Evolutionary conservation across 306 rosid genomes (phyloP).

Genomic region (Vigna hirtella): DNA sequence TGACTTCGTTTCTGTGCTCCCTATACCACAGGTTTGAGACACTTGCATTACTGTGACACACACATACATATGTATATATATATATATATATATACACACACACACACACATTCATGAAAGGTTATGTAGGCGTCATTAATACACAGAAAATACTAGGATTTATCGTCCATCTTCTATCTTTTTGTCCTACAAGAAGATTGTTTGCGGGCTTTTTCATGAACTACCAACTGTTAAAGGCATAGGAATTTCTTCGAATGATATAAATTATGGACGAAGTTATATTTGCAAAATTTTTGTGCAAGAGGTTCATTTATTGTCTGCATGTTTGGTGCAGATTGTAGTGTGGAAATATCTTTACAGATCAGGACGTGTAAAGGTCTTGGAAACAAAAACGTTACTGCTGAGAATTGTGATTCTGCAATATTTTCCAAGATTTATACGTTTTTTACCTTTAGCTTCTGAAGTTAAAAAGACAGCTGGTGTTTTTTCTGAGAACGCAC

Average conservation of each 20-base stretch:
- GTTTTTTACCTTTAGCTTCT: conserved; percentile 77
- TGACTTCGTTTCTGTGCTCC: conserved; percentile 77
- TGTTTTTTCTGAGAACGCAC: conserved; percentile 85
- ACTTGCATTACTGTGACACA: conserved; percentile 2
- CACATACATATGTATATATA: no score
- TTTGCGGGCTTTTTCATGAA: no score
- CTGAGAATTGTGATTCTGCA: conserved; percentile 69
- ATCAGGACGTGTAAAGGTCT: conserved; percentile 58
- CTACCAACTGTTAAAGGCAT: no score
- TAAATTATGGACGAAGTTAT: not conserved
- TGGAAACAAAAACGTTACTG: conserved; percentile 71
- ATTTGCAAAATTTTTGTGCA: not conserved
- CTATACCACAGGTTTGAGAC: conserved; percentile 84
- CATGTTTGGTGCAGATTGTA: conserved; percentile 59
- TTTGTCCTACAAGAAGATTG: no score
- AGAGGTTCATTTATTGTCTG: not conserved
- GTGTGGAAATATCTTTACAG: conserved; percentile 64
- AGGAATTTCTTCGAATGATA: not conserved
- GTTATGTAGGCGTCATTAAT: not conserved
- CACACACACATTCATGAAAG: not conserved
- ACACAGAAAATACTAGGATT: no score
- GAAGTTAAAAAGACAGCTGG: conserved; percentile 91
- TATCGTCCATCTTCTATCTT: no score
- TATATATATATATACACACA: no score
- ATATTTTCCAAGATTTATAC: conserved; percentile 75